A percentile compares a stretch with the other conserved stretches of the same genome.
Evolutionary conservation across 345 rosid species (phyloP).

Genomic region (Eutrema yunnanense): DNA sequence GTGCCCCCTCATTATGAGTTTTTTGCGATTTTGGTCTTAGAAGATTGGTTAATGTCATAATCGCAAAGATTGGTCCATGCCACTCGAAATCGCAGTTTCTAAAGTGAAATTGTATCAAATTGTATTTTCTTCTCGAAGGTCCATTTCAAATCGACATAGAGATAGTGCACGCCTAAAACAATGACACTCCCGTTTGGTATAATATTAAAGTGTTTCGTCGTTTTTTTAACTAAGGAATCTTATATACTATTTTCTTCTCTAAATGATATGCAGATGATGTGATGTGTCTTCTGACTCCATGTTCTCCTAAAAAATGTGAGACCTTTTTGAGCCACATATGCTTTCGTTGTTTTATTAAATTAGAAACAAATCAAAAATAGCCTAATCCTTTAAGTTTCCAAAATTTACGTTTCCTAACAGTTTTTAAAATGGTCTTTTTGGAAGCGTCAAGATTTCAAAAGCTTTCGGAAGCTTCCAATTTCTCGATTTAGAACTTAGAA

Average conservation of each 20-base stretch:
- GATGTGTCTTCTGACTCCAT: constrained; percentile 20
- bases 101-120: neutral
- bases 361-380: no score
- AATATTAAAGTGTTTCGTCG: constrained; percentile 18
- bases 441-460: no score
- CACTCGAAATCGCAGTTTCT: constrained; percentile 15
- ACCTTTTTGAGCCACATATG: constrained; percentile 5
- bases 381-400: no score
- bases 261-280: constrained; percentile 5
- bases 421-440: no score
- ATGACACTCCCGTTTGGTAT: constrained; percentile 7
- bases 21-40: constrained; percentile 1
- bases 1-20: constrained; percentile 12
- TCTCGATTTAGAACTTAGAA: no score
- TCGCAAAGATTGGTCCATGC: constrained; percentile 27
- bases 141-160: constrained; percentile 25
- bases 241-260: neutral
- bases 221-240: constrained; percentile 14
- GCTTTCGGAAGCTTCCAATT: no score
- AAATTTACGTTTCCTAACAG: no score
- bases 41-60: constrained; percentile 20
- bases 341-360: no score
- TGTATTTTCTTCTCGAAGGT: constrained; percentile 18
- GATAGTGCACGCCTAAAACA: constrained; percentile 29
- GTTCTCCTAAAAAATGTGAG: neutral